Base-by-base conservation (phyloP, 345 rosid species). In the Hevea brasiliensis region DNA sequence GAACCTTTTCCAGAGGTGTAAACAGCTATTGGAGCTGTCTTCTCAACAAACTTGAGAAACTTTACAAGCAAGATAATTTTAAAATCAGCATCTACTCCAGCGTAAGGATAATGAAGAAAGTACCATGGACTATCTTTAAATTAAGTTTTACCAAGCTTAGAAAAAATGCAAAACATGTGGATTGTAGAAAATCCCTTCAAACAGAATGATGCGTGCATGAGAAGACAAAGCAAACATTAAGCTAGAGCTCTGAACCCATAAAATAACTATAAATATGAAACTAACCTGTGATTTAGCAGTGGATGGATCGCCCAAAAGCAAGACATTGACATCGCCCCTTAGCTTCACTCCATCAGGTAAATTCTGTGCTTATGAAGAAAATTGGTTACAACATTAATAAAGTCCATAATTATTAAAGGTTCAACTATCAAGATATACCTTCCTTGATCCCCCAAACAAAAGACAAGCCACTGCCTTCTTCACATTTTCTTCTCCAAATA, bases 1-100 rank as follows among this genome's bases (percentile, higher is more conserved):
- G 99, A 95, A 72, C 98, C 98, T 67, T 95, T 95, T 71, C 98
- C 97, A 57, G 99, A 95, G 57, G 99, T 95, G 78, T 92, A 95
- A 72, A 95, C 98, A 68, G 98, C 97, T 60, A 92, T 85, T 14
- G 99, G 99, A 72, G 99, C 94, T 8, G 97, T 92, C 92, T 95
- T 95, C 85, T 95, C 94, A 21, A 95, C 97, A 66, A 95, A 95
- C 84, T 95, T 95, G 26, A 95, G 98, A 85, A 95, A 92, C 96
- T 95, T 70, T 60, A 76, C 11, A 54, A 14, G 67, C 72, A 71
- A 72, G 60, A 21, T 44, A 61, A 76, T 40, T 45, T 61, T 24
- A 61, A 53, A 74, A 76, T 84, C 75, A 86, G 75, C 69, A 65
- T 2, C 37, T 23, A 66, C 35, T 61, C 44, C 47, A 55, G 6